Base-by-base conservation (phyloP, 108 stramenopile genomes). In the Cyclostephanos tholiformis region DNA sequence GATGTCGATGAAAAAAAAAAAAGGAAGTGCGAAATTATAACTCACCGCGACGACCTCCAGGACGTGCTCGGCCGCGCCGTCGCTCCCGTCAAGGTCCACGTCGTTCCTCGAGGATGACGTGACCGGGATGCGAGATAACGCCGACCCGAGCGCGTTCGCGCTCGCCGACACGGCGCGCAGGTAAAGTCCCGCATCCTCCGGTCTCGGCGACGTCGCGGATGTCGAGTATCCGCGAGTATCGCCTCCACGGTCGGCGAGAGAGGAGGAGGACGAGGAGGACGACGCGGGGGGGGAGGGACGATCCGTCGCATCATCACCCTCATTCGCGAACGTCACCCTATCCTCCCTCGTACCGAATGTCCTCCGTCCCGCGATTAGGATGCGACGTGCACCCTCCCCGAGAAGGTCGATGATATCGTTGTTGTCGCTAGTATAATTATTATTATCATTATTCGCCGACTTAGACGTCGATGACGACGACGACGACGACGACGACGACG, bases 31-130 rank as follows among this genome's bases (percentile, higher is more conserved):
- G n/a, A n/a, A n/a, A n/a, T n/a, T n/a, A n/a, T n/a, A n/a, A n/a
- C n/a, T 38, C 53, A 52, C 19, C 44, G 56, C 52, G 52, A 65
- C 38, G 26, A 56, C 38, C 72, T 29, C 46, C 29, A 43, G 14
- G 44, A 46, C 44, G 3, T 16, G 14, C 44, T 46, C 3, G 16
- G 44, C 44, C 0, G 44, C 44, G 16, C 13, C 16, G 3, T 10
- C 41, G 9, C 41, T 7, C 0, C 41, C 41, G 9, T 12, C 41
- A 7, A 41, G 0, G 41, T 12, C 41, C 6, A 12, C 41, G 41
- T 32, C 32, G 32, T 32, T 4, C 41, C 41, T 7, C 41, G n/a
- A n/a, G n/a, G n/a, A n/a, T n/a, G n/a, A n/a, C n/a, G n/a, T n/a
- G n/a, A n/a, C n/a, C n/a, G n/a, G n/a, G n/a, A n/a, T n/a, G n/a